A percentile compares a stretch with the other conserved stretches of the same genome.
These are phyloP conservation scores for Botrytis fragariae DNA, from an alignment of 2,329 filamentous ascomycete genomes.

Conservation along the genomic window DNA sequence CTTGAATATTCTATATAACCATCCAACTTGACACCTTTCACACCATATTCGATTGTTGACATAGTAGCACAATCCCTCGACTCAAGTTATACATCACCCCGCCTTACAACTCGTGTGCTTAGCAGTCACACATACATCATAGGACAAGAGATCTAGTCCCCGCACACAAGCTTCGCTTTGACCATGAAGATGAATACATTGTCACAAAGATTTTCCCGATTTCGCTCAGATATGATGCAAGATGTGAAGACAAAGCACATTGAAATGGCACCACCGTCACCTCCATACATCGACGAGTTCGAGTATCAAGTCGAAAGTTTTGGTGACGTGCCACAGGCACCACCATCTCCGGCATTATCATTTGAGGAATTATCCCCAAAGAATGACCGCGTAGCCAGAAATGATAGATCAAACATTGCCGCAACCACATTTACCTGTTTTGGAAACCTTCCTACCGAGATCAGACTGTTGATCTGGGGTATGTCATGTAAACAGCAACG, in stretches of 20 bases:
- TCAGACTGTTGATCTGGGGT: constrained; percentile 12
- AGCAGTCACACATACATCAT: not conserved
- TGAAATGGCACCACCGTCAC: not conserved
- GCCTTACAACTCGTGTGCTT: not conserved
- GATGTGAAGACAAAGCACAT: not conserved
- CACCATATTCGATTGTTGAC: not conserved
- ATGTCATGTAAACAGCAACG: constrained; percentile 9
- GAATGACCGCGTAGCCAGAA: not conserved
- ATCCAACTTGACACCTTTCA: not conserved
- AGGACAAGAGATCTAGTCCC: not conserved
- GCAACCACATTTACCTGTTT: constrained; percentile 11
- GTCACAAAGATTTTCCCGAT: not conserved
- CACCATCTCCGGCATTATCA: constrained; percentile 14
- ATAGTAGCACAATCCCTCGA: not conserved
- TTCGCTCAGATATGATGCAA: not conserved
- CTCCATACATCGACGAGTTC: constrained; percentile 14
- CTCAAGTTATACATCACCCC: not conserved
- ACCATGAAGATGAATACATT: not conserved
- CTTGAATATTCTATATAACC: not conserved
- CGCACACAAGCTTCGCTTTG: not conserved
- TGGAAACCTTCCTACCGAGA: not conserved
- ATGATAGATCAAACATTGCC: not conserved
- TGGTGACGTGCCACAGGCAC: not conserved
- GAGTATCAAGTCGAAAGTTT: constrained; percentile 17
- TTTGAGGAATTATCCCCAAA: constrained; percentile 8